Conservation (phyloP, 352 stramenopile genomes). For the Globisporangium spinosum region DNA sequence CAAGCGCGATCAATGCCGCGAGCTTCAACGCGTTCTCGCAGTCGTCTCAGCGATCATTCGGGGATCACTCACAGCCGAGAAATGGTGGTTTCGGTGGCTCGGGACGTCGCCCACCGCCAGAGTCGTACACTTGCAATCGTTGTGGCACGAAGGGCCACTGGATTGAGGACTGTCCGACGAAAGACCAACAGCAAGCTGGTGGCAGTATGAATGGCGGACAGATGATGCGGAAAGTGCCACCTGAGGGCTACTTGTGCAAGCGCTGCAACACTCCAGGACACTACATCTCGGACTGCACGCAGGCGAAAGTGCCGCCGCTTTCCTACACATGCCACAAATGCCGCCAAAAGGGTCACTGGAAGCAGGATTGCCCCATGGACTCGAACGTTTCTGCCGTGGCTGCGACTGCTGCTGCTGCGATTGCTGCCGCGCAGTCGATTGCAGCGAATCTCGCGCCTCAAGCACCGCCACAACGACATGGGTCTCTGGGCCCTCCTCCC, state of each 20-base stretch:
- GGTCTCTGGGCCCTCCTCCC: slow-evolving; percentile 27
- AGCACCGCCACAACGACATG: slow-evolving; percentile 5
- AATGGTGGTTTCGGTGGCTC: slow-evolving; percentile 22
- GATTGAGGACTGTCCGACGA: slow-evolving; percentile 86
- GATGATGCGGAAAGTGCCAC: slow-evolving; percentile 38
- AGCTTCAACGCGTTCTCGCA: slow-evolving; percentile 72
- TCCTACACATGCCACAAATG: slow-evolving; percentile 88
- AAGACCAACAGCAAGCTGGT: slow-evolving; percentile 53
- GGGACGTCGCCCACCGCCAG: slow-evolving; percentile 54
- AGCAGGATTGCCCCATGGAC: slow-evolving; percentile 84
- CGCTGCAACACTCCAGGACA: slow-evolving; percentile 80
- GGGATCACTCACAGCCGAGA: slow-evolving; percentile 1
- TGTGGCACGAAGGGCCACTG: slow-evolving; percentile 83
- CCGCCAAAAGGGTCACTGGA: slow-evolving; percentile 86
- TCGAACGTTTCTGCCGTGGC: slow-evolving; percentile 43
- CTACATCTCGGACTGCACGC: slow-evolving; percentile 85
- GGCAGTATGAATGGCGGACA: slow-evolving; percentile 19
- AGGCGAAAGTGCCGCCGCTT: slow-evolving; percentile 75
- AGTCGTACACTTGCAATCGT: slow-evolving; percentile 87
- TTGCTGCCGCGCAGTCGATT: slow-evolving; percentile 24
- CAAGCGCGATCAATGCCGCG: slow-evolving; percentile 62
- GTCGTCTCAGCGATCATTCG: slow-evolving; percentile 23
- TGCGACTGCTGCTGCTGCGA: slow-evolving; percentile 41
- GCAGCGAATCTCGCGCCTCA: slow-evolving; percentile 6
- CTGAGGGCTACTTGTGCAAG: slow-evolving; percentile 84